Base-by-base conservation (phyloP, 805 yeast species). In the Barnettozyma californica region DNA sequence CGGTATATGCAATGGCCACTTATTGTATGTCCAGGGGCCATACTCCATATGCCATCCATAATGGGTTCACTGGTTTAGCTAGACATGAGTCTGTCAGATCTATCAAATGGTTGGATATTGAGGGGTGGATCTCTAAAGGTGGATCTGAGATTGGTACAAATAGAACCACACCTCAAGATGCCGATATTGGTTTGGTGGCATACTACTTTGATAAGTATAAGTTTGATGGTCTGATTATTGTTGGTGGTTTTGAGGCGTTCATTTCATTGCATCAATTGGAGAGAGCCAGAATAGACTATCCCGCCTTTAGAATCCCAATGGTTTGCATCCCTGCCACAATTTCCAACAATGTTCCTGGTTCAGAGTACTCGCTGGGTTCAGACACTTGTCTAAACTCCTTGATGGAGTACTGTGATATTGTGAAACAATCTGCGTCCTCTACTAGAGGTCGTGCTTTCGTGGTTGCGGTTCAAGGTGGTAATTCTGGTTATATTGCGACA, bases 131-230 rank as follows among this genome's bases (percentile, higher is more conserved):
- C 56, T 75, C 78, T 41, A 65, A 71, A 46, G 95, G 95, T 64
- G 95, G 95, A 47, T 82, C 88, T 9, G 92, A 84, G 66, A 74
- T 86, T 43, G 95, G 95, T 59, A 86, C 95, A 38, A 86, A 86
- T 69, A 73, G 94, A 65, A 67, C 77, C 23, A 75, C 84, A 11
- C 91, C 92, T 9, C 69, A 73, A 50, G 84, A 80, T 45, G 72
- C 78, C 21, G 84, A 85, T 66, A 70, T 79, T 49, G 94, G 92
- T 41, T 69, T 77, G 64, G 76, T 86, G 47, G 91, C 92, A 1
- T 85, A 77, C 65, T 77, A 83, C 58, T 79, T 86, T 58, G 84
- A 83, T 63, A 81, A 84, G 59, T 78, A 78, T 66, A 67, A 76
- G 43, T 75, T 86, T 57, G 81, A 86, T 57, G 95, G 94, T 26